Evolutionary conservation across 2,329 filamentous ascomycete species (phyloP).

Genomic region (Aspergillus udagawae): DNA sequence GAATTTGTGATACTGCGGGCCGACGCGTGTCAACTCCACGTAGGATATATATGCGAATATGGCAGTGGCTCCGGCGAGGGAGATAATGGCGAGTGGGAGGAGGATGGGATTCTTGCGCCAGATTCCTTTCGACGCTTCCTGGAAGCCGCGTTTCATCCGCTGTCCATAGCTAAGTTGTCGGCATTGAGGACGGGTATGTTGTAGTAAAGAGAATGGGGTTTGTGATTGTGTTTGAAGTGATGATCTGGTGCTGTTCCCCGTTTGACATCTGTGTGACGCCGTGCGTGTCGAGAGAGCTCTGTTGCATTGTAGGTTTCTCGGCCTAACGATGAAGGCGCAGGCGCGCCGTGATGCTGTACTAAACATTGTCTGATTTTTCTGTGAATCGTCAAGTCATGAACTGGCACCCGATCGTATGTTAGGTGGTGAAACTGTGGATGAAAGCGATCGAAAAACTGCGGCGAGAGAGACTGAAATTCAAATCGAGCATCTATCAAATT

Average conservation of each 20-base stretch:
- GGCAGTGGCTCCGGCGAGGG: constrained; percentile 29
- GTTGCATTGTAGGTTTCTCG: constrained; percentile 11
- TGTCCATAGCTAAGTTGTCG: constrained; percentile 27
- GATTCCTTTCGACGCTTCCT: constrained; percentile 35
- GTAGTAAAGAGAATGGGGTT: neutral
- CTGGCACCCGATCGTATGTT: no score
- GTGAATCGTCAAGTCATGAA: neutral
- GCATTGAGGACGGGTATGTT: constrained; percentile 7
- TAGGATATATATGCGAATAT: constrained; percentile 41
- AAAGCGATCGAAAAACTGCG: neutral
- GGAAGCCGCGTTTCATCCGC: constrained; percentile 30
- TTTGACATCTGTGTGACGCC: constrained; percentile 5
- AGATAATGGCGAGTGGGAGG: constrained; percentile 40
- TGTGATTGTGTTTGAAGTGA: constrained; percentile 1
- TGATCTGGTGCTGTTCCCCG: neutral
- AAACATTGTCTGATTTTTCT: constrained; percentile 18
- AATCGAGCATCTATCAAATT: constrained; percentile 11
- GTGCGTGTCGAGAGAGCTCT: constrained; percentile 14
- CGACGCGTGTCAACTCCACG: constrained; percentile 40
- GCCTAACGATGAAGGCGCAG: constrained; percentile 19
- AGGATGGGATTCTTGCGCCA: constrained; percentile 43
- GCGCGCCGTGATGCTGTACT: constrained; percentile 26
- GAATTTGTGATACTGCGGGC: constrained; percentile 41
- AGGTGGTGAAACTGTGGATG: neutral
- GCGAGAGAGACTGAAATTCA: constrained; percentile 4